Base-by-base conservation (phyloP, 495 filamentous ascomycete species). In the Corynascus novoguineensis region DNA sequence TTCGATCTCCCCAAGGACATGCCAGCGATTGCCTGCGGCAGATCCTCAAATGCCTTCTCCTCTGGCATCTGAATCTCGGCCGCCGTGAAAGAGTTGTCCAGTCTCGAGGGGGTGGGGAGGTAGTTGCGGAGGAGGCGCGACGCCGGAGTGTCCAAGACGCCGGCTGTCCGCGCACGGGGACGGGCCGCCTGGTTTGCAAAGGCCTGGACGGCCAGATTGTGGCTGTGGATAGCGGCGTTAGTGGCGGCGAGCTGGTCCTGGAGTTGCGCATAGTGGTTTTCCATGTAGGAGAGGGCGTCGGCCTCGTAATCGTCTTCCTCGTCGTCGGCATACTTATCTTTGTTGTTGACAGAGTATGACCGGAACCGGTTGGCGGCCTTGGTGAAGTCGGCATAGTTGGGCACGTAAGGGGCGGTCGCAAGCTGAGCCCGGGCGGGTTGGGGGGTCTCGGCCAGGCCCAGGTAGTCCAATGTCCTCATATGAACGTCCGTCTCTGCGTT, bases 311-410 rank as follows among this genome's bases (percentile, higher is more conserved):
- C 85, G 38, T 91, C 89, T 17, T 95, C 87, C 24, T 97, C 92
- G 59, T 96, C 90, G 55, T 95, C 91, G 0, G 88, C 93, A 65
- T 97, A 97, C 72, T 95, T 96, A 68, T 97, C 93, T 70, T 95
- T 97, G 38, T 95, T 93, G 71, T 98, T 97, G 46, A 98, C 93
- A 21, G 93, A 98, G 69, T 96, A 97, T 28, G 93, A 98, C 17
- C 93, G 84, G 72, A 97, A 90, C 44, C 93, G 82, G 70, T 87
- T 97, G 52, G 87, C 80, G 58, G 84, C 90, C 69, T 86, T 89
- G 60, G 83, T 85, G 63, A 89, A 82, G 50, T 81, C 79, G 46
- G 83, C 83, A 64, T 93, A 74, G 57, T 88, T 88, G 45, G 87
- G 87, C n/a, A 95, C 74, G 61, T 90, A 86, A 4, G 88, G 87